phyloP scores from a whole-genome alignment of 768 basidiomycete genomes.

The Podaxis sp. region DNA sequence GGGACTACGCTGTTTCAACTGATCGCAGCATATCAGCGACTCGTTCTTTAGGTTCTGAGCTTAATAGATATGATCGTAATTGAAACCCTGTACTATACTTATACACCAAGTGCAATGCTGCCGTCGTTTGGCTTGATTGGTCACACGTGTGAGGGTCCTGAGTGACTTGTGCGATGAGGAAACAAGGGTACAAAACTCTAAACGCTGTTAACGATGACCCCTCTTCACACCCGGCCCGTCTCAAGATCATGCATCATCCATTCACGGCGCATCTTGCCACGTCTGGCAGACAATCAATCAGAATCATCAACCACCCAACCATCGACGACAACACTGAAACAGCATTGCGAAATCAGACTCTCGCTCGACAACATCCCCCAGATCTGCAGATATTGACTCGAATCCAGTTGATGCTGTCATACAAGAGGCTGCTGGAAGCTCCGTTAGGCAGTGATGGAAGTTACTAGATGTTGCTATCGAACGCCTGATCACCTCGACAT shows the following conservation, averaged over 20 bases:
- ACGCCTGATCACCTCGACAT: background rate
- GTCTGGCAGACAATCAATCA: background rate
- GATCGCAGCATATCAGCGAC: background rate
- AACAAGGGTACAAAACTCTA: background rate
- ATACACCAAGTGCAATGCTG: background rate
- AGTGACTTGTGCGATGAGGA: background rate
- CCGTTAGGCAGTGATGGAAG: background rate
- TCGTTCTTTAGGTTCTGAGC: background rate
- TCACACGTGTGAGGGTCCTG: background rate
- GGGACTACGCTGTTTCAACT: background rate
- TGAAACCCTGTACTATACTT: conserved; percentile 11
- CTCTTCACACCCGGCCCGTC: background rate
- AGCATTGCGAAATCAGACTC: background rate
- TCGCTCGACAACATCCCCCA: background rate
- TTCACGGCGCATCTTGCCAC: too few relatives aligned
- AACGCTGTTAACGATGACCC: background rate
- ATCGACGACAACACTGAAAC: background rate
- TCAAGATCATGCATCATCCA: background rate
- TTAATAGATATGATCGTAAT: background rate
- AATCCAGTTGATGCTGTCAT: background rate
- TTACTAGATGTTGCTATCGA: background rate
- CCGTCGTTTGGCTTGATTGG: background rate
- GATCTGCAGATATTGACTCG: background rate
- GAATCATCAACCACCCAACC: background rate
- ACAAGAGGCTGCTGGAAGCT: background rate